Evolutionary conservation across 208 protist species (phyloP).

Genomic region (Zelonia costaricensis): DNA sequence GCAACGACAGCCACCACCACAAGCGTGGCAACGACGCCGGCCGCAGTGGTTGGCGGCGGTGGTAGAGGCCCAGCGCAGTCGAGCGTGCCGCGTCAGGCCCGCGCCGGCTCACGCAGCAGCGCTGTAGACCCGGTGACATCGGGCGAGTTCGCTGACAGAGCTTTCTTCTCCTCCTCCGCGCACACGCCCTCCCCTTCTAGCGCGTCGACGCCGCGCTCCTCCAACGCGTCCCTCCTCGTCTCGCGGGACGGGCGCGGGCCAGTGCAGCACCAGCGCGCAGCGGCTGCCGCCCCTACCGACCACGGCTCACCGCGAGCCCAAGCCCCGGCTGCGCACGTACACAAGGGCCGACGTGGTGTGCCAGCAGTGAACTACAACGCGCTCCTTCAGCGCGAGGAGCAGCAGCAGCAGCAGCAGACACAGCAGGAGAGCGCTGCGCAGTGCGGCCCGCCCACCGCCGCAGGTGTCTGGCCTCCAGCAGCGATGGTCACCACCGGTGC

Average conservation of each 20-base stretch:
- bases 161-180: too few species aligned
- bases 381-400: conserved; percentile 23
- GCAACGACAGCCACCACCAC: too few species aligned
- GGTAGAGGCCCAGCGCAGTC: not conserved
- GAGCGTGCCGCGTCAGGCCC: not conserved
- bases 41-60: too few species aligned
- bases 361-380: conserved; percentile 51
- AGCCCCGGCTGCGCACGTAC: not conserved
- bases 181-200: not conserved
- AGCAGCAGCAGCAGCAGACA: conserved; percentile 8
- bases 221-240: not conserved
- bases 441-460: not conserved
- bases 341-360: not conserved
- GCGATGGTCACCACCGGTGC: too few species aligned
- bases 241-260: not conserved
- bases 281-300: too few species aligned
- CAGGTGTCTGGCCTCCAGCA: too few species aligned
- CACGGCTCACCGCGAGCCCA: too few species aligned
- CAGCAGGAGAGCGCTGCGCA: not conserved
- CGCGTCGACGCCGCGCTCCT: conserved; percentile 15
- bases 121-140: too few species aligned
- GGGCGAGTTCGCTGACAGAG: too few species aligned
- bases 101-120: not conserved
- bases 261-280: not conserved
- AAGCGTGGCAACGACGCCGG: too few species aligned